Conservation (phyloP, 192 early-diverging fungal species). For the Pecoramyces ruminantium region DNA sequence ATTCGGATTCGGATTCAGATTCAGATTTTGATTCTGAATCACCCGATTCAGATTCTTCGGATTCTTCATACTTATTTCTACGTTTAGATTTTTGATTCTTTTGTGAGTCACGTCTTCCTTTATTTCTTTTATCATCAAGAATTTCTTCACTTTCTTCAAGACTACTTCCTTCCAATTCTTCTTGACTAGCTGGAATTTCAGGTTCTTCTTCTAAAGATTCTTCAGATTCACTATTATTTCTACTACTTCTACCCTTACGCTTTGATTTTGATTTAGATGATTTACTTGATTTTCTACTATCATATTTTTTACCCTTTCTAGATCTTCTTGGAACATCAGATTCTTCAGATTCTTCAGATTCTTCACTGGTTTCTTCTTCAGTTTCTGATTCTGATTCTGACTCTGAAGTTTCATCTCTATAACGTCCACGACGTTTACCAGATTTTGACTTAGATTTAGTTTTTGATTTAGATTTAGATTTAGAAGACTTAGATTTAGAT, state of each 20-base stretch:
- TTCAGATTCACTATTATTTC: not conserved
- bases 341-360: not conserved
- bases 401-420: not conserved
- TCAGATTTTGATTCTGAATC: not conserved
- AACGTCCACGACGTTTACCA: not conserved
- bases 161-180: not conserved
- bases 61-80: not conserved
- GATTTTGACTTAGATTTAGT: not conserved
- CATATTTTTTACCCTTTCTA: not conserved
- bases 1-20: not conserved
- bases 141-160: not conserved
- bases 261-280: not conserved
- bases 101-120: not conserved
- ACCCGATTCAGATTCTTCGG: too few species aligned
- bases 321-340: not conserved
- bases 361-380: not conserved
- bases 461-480: not conserved
- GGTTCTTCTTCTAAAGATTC: not conserved
- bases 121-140: not conserved
- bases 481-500: not conserved
- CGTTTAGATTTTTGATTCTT: not conserved
- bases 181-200: not conserved
- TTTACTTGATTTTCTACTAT: not conserved
- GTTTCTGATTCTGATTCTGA: not conserved
- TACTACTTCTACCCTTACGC: not conserved